Evolutionary conservation across 768 basidiomycete genomes (phyloP), one percentile per base, ranked within the genome.

Genomic region (Russula sp.): DNA sequence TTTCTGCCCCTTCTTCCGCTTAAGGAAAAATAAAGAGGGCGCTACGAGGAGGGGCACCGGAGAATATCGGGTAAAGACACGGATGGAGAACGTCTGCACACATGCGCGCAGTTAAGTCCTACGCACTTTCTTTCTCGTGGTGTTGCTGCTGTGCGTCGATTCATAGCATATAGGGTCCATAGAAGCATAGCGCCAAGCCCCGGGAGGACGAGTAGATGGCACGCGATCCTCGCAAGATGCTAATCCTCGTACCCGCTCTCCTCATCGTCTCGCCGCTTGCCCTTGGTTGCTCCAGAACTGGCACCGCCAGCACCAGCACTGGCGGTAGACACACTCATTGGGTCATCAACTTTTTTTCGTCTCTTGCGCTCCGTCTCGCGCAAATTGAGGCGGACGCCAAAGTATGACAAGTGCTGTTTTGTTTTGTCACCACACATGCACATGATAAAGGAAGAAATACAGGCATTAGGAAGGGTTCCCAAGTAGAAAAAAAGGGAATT

Each of bases 361-460:
- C 83, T 77, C 70, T 79, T 83, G 42, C 84, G 79, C 69, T 84
- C 83, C 1, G 77, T 80, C 70, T 85, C 84, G 34, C 85, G 81
- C 34, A 84, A 78, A 67, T 85, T 85, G 8, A 85, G 77, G 13
- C 82, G 80, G 10, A 85, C 80, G 28, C 84, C 83, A 75, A 81
- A 84, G 54, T 81, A 77, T 2, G 82, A 80, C 34, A 85, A 75
- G 67, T 82, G 82, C 80, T 82, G 55, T 40, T 54, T 51, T 32
- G 42, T 38, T 38, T 38, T 38, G 38, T 55, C 6, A 22, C 11
- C 28, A 13, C 28, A 13, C 13, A 8, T 58, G 9, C 3, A 13
- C n/a, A 34, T 5, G 44, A n/a, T 14, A 9, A 5, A 22, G 46
- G n/a, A 28, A 34, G 32, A 36, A 18, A 48, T 9, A 40, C 28